Conservation (phyloP, 345 rosid genomes). For the Acer campestre region DNA sequence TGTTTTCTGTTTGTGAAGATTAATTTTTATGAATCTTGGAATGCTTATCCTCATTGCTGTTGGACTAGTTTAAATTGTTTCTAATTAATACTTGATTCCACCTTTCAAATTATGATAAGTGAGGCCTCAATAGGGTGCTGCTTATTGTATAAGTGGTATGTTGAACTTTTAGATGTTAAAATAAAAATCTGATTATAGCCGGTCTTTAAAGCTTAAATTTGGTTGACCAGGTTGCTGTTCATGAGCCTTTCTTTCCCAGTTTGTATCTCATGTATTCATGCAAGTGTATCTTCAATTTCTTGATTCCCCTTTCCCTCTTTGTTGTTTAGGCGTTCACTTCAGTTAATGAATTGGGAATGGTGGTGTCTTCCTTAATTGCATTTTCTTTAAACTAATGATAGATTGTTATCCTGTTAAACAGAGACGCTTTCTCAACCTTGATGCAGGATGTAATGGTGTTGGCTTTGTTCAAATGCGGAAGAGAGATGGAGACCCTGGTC, state of each 20-base stretch:
- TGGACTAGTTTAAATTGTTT: neutral
- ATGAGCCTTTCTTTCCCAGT: neutral
- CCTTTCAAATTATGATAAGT: neutral
- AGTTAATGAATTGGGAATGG: neutral
- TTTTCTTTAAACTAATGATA: neutral
- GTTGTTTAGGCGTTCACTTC: neutral
- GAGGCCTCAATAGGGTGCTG: neutral
- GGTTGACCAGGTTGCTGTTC: neutral
- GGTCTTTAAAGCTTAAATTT: neutral
- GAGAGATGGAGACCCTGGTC: conserved; percentile 79
- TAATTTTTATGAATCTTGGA: neutral
- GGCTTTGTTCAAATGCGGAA: conserved; percentile 90
- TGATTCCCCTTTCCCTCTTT: neutral
- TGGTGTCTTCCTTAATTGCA: neutral
- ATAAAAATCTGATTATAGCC: neutral
- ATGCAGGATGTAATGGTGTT: conserved; percentile 93
- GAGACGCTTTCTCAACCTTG: conserved; percentile 85
- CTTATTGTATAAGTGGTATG: neutral
- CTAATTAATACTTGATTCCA: neutral
- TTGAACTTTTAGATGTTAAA: neutral
- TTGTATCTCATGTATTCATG: conserved; percentile 3
- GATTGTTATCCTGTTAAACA: conserved; percentile 30
- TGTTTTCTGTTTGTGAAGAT: neutral
- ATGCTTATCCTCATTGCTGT: neutral
- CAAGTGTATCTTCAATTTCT: neutral